Evolutionary conservation across 179 eudicot genomes (phyloP), one percentile per base, ranked within the genome.

Genomic region (Carnegiea gigantea): DNA sequence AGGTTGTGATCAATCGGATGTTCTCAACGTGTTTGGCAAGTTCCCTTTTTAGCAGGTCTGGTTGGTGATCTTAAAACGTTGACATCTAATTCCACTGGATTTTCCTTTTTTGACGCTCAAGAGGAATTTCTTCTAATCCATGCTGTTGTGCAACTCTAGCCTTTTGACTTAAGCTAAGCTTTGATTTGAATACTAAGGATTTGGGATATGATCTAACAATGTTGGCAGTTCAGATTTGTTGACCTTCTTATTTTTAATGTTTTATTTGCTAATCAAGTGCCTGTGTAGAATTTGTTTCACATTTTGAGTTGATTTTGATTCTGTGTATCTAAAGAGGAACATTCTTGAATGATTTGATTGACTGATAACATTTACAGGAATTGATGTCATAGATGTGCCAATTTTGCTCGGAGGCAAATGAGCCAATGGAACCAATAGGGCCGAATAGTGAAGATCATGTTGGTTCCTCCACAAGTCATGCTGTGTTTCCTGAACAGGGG

Each of bases 301-400:
- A 3, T 36, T 59, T 4, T 33, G 18, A 36, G 48, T 20, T 36
- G n/a, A 77, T 9, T 77, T 77, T 1, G 18, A 21, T 4, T 77
- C n/a, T 77, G 18, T 75, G 28, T 30, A 54, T 77, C 10, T 57
- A 7, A 40, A 40, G 8, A 40, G 44, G 44, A 40, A 40, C 8
- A 40, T 6, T 15, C n/a, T 59, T 62, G 13, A 62, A 64, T 60
- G 40, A 77, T 40, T 2, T 23, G 14, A 33, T 36, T 21, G 64
- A 20, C 49, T 76, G 79, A 15, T 6, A 36, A 49, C 81, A 54
- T 51, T 49, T 21, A 36, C 20, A 46, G 23, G 79, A 82, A 54
- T 60, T 65, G 76, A 82, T 79, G 79, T 43, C 53, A 57, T 88
- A 88, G 86, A 86, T 85, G 89, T 91, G 91, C 83, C 90, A 75